Base-by-base conservation (phyloP, 768 basidiomycete genomes). In the Mycena sanguinolenta region DNA sequence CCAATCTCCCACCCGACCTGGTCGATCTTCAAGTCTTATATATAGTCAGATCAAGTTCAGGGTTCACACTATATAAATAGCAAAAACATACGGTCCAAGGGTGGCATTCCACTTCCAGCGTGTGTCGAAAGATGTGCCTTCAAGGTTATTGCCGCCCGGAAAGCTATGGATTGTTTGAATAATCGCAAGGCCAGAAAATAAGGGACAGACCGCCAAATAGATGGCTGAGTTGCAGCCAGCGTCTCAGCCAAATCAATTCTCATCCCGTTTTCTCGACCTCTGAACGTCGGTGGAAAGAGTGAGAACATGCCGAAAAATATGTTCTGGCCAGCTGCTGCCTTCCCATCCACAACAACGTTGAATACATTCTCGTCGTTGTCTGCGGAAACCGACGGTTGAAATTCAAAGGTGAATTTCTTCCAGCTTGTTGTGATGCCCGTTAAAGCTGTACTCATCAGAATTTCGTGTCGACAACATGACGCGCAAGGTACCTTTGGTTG, bases 101-200 rank as follows among this genome's bases (percentile, higher is more conserved):
- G 89, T 90, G 23, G 83, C 82, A 67, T 89, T 87, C 90, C 90
- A 90, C 75, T 85, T 82, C 90, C 89, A 91, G n/a, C 89, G 79
- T 0, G 83, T 82, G 28, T 76, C 83, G 63, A 80, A 74, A 16
- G 82, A 85, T 74, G 81, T 76, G 27, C 89, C 89, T 87, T 81
- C 82, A 32, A 77, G 70, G 58, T 78, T 88, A 78, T 85, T 88
- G 74, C 87, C 88, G 61, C 75, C 76, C 54, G 78, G 78, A 58
- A 81, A 80, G 23, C 70, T 72, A 21, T 12, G n/a, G 1, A 38
- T n/a, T 9, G 6, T 46, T 12, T 52, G 10, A 62, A 17, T n/a
- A 65, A 36, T 21, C 1, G 27, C 50, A 28, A 21, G 50, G 12
- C 2, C 19, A 42, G 30, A 0, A 36, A 32, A 39, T 13, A 27